phyloP scores from a whole-genome alignment of 164 flowering plant species.

The Echeveria elegans region DNA sequence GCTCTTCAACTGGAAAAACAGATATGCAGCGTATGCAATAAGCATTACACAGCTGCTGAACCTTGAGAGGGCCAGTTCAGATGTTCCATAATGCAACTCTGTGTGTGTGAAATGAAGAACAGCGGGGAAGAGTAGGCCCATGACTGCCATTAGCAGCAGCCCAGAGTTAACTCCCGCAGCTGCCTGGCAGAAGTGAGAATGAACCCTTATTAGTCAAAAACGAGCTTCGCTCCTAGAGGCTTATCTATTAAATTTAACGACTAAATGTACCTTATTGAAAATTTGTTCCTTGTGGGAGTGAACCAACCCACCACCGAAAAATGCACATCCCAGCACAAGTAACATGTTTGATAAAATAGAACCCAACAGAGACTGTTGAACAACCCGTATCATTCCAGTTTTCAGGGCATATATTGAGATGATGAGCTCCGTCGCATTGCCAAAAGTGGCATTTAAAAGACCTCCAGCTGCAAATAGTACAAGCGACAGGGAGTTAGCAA shows the following conservation, averaged over 20 bases:
- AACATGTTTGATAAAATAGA: background rate
- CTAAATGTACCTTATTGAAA: background rate
- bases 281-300: background rate
- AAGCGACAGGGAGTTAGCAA: background rate
- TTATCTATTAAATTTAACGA: background rate
- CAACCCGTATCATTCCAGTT: background rate
- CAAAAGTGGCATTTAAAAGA: background rate
- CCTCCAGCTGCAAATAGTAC: background rate
- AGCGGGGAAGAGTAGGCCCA: constrained; percentile 64
- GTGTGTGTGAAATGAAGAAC: constrained; percentile 63
- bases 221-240: background rate
- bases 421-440: background rate
- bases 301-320: background rate
- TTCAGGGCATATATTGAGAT: background rate
- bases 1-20: constrained; percentile 53
- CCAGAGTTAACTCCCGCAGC: constrained; percentile 68
- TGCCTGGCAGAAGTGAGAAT: constrained; percentile 28
- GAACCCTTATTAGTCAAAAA: background rate
- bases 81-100: constrained; percentile 52
- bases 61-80: constrained; percentile 10
- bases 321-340: background rate
- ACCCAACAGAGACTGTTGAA: background rate
- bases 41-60: constrained; percentile 31
- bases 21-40: constrained; percentile 62
- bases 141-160: constrained; percentile 70